A percentile compares a stretch with the other conserved stretches of the same genome.
Evolutionary conservation across 2,329 filamentous ascomycete species (phyloP).

Genomic region (Parascedosporium putredinis): DNA sequence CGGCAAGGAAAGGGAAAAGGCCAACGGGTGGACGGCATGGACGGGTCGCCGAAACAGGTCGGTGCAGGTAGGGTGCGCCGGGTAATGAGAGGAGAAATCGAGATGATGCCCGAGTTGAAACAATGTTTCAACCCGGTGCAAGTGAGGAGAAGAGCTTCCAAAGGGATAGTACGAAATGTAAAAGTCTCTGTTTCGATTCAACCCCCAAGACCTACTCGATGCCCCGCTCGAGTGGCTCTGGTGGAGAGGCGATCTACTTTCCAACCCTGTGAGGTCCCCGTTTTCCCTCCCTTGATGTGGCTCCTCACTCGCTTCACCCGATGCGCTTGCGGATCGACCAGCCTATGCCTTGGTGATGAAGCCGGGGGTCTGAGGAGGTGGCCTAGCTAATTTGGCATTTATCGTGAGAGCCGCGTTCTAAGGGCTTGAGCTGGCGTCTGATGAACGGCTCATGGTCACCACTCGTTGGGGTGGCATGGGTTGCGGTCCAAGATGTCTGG

Average conservation of each 20-base stretch:
- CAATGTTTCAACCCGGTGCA: neutral
- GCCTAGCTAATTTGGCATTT: neutral
- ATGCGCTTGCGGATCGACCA: neutral
- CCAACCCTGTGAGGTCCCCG: no score
- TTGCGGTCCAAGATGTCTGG: neutral
- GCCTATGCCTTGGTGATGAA: conserved; percentile 4
- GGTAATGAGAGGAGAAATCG: neutral
- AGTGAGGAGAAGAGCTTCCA: neutral
- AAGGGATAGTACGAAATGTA: neutral
- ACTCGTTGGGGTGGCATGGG: conserved; percentile 3
- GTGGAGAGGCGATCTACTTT: no score
- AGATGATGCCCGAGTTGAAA: neutral
- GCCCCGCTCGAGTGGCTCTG: no score
- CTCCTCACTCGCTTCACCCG: no score
- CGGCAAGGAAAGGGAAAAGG: no score
- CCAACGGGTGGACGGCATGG: no score
- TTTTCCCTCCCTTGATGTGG: no score
- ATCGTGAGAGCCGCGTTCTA: neutral
- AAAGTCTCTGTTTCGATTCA: neutral
- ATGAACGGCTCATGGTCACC: conserved; percentile 4
- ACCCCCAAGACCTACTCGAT: no score
- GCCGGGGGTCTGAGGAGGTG: neutral
- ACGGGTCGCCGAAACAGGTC: neutral
- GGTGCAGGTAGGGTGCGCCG: neutral
- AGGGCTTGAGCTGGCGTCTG: conserved; percentile 3